These are phyloP conservation scores for Linnemannia elongata DNA, from an alignment of 192 early-diverging fungal species.

Conservation along the genomic window DNA sequence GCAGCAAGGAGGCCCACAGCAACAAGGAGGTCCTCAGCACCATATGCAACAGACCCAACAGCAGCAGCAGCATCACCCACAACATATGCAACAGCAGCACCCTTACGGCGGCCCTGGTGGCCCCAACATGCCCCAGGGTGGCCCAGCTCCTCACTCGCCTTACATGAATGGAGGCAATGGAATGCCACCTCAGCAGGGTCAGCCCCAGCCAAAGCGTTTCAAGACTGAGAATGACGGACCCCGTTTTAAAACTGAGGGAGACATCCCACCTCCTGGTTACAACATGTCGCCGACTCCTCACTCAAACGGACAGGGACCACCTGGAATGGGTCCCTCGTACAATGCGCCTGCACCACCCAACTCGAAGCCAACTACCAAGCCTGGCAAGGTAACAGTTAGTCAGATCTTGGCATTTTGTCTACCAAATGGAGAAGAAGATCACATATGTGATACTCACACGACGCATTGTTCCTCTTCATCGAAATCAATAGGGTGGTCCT, in stretches of 20 bases:
- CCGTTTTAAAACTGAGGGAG: slow-evolving; percentile 44
- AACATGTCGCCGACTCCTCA: slow-evolving; percentile 60
- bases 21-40: slow-evolving; percentile 7
- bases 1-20: slow-evolving; percentile 34
- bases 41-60: slow-evolving; percentile 14
- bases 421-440: background rate
- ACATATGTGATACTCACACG: background rate
- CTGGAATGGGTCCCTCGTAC: slow-evolving; percentile 54
- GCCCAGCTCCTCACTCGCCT: slow-evolving; percentile 50
- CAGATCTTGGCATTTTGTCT: background rate
- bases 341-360: slow-evolving; percentile 25
- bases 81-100: slow-evolving; percentile 33
- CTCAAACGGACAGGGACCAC: slow-evolving; percentile 56
- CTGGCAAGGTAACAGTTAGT: slow-evolving; percentile 22
- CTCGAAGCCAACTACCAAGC: slow-evolving; percentile 31
- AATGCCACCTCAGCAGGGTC: slow-evolving; percentile 50
- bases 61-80: slow-evolving; percentile 45
- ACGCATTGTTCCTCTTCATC: background rate
- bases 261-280: slow-evolving; percentile 53
- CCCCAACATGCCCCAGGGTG: slow-evolving; percentile 51
- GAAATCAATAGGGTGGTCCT: background rate
- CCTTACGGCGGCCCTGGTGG: slow-evolving; percentile 43
- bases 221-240: slow-evolving; percentile 51
- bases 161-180: slow-evolving; percentile 58
- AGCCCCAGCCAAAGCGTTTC: slow-evolving; percentile 54